Evolutionary conservation across 2,329 filamentous ascomycete genomes (phyloP).

Genomic region (Penicillium sp.): DNA sequence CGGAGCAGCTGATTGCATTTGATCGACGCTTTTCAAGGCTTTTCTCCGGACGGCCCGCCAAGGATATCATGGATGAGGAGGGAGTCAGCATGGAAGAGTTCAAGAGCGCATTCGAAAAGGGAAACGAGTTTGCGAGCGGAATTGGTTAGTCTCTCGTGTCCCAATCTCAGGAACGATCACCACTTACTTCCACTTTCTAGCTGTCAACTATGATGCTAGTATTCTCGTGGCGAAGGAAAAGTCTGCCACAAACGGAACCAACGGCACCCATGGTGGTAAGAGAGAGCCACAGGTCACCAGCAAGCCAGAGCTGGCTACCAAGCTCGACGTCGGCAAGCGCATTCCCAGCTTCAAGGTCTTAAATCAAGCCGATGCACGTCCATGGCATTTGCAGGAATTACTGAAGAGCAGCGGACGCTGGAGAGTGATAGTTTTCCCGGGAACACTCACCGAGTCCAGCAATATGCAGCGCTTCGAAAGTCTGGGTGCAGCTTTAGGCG

Average conservation of each 20-base stretch:
- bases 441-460: slow-evolving; percentile 48
- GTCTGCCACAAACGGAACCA: slow-evolving; percentile 34
- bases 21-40: slow-evolving; percentile 57
- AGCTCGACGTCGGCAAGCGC: slow-evolving; percentile 35
- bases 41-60: slow-evolving; percentile 56
- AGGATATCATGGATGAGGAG: slow-evolving; percentile 57
- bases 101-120: slow-evolving; percentile 58
- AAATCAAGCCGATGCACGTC: slow-evolving; percentile 38
- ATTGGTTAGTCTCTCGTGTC: slow-evolving; percentile 33
- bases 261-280: slow-evolving; percentile 5
- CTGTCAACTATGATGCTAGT: slow-evolving; percentile 57
- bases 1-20: slow-evolving; percentile 63
- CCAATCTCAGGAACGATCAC: background rate
- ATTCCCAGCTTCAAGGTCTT: slow-evolving; percentile 37
- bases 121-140: slow-evolving; percentile 58
- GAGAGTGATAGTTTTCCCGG: slow-evolving; percentile 54
- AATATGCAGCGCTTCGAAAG: slow-evolving; percentile 47
- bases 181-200: slow-evolving; percentile 14
- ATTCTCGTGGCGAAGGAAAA: slow-evolving; percentile 55
- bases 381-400: slow-evolving; percentile 39
- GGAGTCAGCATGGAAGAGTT: slow-evolving; percentile 62
- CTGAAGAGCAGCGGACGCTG: slow-evolving; percentile 40
- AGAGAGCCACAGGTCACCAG: slow-evolving; percentile 11
- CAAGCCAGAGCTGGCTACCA: slow-evolving; percentile 20
- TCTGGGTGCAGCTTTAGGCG: slow-evolving; percentile 48